Evolutionary conservation across 1,139 yeast genomes (phyloP).

Genomic region (Groenewaldozyma auringiensis): DNA sequence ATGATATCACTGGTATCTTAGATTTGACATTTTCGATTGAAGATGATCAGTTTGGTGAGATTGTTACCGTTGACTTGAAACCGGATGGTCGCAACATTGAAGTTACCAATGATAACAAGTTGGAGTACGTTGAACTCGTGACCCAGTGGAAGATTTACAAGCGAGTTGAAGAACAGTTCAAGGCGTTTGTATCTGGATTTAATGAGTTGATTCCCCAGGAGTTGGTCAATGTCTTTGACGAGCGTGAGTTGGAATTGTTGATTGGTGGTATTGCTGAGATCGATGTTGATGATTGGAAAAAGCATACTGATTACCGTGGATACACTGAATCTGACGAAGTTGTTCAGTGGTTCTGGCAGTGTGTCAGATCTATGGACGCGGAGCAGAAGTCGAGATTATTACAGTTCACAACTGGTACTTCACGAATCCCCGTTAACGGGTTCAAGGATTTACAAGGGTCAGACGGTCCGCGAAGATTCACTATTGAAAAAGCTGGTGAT

Average conservation of each 20-base stretch:
- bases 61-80: constrained; percentile 82
- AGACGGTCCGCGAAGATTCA: constrained; percentile 97
- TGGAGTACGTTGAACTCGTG: constrained; percentile 88
- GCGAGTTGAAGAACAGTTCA: constrained; percentile 92
- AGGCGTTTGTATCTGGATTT: constrained; percentile 94
- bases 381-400: constrained; percentile 93
- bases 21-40: constrained; percentile 91
- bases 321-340: constrained; percentile 95
- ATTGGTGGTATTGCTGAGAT: constrained; percentile 98
- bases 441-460: constrained; percentile 97
- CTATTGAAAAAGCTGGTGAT: constrained; percentile 97
- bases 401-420: constrained; percentile 97
- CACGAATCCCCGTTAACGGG: constrained; percentile 97
- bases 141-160: constrained; percentile 94
- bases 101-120: constrained; percentile 90
- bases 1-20: constrained; percentile 78
- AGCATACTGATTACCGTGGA: constrained; percentile 96
- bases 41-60: constrained; percentile 94
- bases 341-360: constrained; percentile 97
- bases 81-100: constrained; percentile 82
- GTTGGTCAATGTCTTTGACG: constrained; percentile 91
- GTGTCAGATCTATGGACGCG: constrained; percentile 88
- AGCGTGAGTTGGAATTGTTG: constrained; percentile 88
- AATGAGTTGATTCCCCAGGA: constrained; percentile 97
- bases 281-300: constrained; percentile 97